phyloP scores from a whole-genome alignment of 2,329 filamentous ascomycete species.

The Neonectria coccinea region DNA sequence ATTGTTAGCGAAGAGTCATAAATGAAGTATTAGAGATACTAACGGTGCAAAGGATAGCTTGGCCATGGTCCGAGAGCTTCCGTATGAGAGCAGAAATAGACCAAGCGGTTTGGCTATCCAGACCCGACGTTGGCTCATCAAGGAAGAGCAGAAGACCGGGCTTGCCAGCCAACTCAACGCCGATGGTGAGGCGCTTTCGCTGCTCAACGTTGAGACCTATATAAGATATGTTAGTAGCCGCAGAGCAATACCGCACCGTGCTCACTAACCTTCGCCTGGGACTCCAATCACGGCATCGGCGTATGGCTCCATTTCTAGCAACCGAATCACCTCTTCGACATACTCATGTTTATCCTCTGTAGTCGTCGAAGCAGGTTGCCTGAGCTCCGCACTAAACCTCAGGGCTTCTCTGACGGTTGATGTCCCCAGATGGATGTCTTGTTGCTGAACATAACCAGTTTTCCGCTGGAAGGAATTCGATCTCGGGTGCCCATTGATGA shows the following conservation, averaged over 20 bases:
- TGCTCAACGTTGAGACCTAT: slow-evolving; percentile 69
- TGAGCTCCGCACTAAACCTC: slow-evolving; percentile 66
- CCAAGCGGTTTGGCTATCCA: slow-evolving; percentile 74
- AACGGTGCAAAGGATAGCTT: slow-evolving; percentile 64
- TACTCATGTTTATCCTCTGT: slow-evolving; percentile 70
- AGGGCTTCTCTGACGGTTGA: slow-evolving; percentile 67
- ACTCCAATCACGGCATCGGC: slow-evolving; percentile 74
- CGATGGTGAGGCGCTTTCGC: slow-evolving; percentile 71
- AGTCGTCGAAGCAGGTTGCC: slow-evolving; percentile 66
- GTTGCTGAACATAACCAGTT: slow-evolving; percentile 76
- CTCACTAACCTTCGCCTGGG: slow-evolving; percentile 60
- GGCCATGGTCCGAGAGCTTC: slow-evolving; percentile 67
- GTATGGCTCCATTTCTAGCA: slow-evolving; percentile 75
- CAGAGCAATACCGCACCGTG: too few species aligned
- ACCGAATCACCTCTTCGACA: slow-evolving; percentile 73
- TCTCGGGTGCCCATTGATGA: slow-evolving; percentile 70
- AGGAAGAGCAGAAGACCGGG: slow-evolving; percentile 71
- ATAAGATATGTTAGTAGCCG: background rate
- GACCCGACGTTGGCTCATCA: slow-evolving; percentile 70
- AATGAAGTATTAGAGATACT: background rate
- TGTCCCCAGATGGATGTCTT: slow-evolving; percentile 66
- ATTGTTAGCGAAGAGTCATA: background rate
- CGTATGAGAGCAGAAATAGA: slow-evolving; percentile 71
- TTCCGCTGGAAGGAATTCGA: slow-evolving; percentile 71
- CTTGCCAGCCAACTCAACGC: slow-evolving; percentile 67